Base-by-base conservation (phyloP, 768 basidiomycete genomes). In the Pisolithus tinctorius region DNA sequence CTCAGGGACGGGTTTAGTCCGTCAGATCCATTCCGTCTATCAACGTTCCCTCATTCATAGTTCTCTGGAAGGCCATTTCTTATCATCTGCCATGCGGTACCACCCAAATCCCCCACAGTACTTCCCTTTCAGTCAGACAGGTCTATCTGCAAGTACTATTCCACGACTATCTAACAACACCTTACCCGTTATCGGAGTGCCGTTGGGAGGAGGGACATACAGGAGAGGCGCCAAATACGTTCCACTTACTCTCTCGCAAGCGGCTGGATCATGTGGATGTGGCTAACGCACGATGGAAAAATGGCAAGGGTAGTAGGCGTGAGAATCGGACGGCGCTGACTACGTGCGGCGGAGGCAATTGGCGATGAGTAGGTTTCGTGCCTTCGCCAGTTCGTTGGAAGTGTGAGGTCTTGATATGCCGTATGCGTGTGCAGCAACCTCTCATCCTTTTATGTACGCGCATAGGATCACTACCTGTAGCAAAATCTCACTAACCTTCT, bases 281-380 rank as follows among this genome's bases (percentile, higher is more conserved):
- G 13, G 76, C 79, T 23, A 95, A 97, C 63, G 82, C 82, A 60
- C 77, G 86, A 49, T 97, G 88, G 87, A 74, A 84, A 54, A 60
- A 74, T 16, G 86, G 86, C 10, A 83, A 83, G 60, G 85, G 81
- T 1, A 69, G 72, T 42, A 72, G 78, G 54, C 72, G 67, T 13
- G 75, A 69, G 53, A 68, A 59, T 54, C 64, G 61, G 55, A 64
- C 59, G 17, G 53, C 38, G 3, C 31, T 16, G 10, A 38, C 17
- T 13, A 20, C n/a, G 14, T 23, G 49, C 47, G 6, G 34, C 31
- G 4, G 30, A 44, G 47, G 56, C 34, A 4, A 34, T 6, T n/a
- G 43, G 43, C 43, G 27, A 45, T 27, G 43, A 45, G 27, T 45
- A 45, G 13, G 34, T 14, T 2, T 5, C 14, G 34, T 34, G 3